These are phyloP conservation scores for Amaranthus cruentus DNA, from an alignment of 148 eudicot genomes.

Conservation along the genomic window DNA sequence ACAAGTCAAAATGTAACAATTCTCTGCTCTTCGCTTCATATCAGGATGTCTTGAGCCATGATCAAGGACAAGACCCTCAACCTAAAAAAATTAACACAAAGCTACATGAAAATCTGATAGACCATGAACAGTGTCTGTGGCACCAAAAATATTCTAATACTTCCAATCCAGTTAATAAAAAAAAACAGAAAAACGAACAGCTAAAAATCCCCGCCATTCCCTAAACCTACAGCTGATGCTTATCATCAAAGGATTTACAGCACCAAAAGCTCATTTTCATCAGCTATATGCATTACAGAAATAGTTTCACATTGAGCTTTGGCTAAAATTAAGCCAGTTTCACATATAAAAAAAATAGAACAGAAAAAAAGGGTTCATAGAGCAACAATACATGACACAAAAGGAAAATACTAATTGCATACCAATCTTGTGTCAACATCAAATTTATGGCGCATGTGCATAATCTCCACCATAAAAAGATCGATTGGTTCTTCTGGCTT, in stretches of 20 bases:
- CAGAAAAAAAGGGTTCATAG: not conserved
- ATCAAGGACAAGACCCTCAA: conserved; percentile 97
- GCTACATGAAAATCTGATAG: not conserved
- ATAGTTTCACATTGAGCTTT: not conserved
- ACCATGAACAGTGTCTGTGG: not conserved
- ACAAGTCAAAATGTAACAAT: conserved; percentile 76
- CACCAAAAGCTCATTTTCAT: not conserved
- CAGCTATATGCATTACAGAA: not conserved
- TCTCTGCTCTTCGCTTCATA: conserved; percentile 92
- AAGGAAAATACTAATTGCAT: conserved; percentile 11
- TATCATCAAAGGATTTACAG: not conserved
- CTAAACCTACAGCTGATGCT: too few relatives aligned
- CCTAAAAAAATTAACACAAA: conserved; percentile 33
- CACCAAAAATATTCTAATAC: too few relatives aligned
- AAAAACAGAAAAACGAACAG: not conserved
- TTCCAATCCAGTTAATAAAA: not conserved
- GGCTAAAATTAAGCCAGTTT: not conserved
- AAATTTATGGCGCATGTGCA: conserved; percentile 99
- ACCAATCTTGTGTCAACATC: conserved; percentile 96
- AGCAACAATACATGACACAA: not conserved
- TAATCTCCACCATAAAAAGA: conserved; percentile 97
- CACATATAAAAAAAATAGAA: not conserved
- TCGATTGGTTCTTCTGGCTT: conserved; percentile 90
- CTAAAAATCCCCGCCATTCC: not conserved
- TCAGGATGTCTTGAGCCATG: conserved; percentile 99